Conservation (phyloP, 306 rosid species). For the Quercus wislizeni region DNA sequence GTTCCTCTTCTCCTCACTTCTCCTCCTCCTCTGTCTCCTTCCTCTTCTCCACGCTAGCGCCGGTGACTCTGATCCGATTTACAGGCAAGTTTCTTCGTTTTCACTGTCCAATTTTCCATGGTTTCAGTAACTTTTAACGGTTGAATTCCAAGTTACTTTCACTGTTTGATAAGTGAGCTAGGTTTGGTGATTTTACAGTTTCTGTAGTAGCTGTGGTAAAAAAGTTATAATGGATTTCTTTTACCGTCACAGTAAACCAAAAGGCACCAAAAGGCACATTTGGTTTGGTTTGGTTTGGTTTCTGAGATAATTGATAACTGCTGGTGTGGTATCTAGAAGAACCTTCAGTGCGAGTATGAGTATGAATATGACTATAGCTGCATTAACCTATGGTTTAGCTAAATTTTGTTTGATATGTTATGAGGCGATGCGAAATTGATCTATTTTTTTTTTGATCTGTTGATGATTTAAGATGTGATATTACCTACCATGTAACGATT, state of each 20-base stretch:
- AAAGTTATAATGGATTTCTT: not conserved
- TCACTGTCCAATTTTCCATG: not conserved
- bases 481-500: not conserved
- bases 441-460: not conserved
- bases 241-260: not conserved
- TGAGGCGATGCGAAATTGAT: not conserved
- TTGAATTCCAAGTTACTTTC: not conserved
- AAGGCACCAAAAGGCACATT: not conserved
- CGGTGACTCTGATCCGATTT: conserved; percentile 83
- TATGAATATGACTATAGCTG: not conserved
- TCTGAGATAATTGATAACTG: too few species aligned
- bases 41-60: conserved; percentile 45
- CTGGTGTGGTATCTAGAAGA: too few species aligned
- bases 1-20: conserved; percentile 32
- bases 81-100: conserved; percentile 41
- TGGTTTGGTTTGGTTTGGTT: not conserved
- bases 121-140: not conserved
- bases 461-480: not conserved
- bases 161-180: conserved; percentile 12
- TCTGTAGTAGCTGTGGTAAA: not conserved
- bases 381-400: not conserved
- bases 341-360: too few species aligned
- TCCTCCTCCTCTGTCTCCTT: conserved; percentile 35
- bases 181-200: not conserved
- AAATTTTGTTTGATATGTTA: not conserved